These are phyloP conservation scores for Vanrija humicola DNA, from an alignment of 1,284 basidiomycete genomes.

Conservation along the genomic window DNA sequence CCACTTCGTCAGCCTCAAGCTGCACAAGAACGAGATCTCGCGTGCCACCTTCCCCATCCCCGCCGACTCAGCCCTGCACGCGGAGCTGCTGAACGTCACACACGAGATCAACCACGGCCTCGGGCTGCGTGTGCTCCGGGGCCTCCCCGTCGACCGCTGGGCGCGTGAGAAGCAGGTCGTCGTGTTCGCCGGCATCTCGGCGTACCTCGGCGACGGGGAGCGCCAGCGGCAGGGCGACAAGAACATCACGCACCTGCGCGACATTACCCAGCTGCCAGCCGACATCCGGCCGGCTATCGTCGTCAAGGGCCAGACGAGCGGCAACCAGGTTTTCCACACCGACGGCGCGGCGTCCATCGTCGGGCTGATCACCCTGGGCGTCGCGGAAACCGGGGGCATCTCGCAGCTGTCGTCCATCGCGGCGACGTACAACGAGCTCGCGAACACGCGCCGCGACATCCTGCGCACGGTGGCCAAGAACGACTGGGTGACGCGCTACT, in stretches of 20 bases:
- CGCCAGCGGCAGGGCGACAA: conserved; percentile 17
- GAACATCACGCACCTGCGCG: conserved; percentile 25
- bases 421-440: conserved; percentile 25
- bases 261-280: conserved; percentile 23
- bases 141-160: conserved; percentile 26
- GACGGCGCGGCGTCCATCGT: conserved; percentile 11
- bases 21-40: conserved; percentile 19
- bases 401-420: conserved; percentile 25
- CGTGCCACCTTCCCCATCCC: conserved; percentile 23
- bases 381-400: conserved; percentile 24
- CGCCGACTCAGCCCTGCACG: conserved; percentile 11
- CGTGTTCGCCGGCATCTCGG: conserved; percentile 25
- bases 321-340: conserved; percentile 31
- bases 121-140: conserved; percentile 24
- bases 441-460: conserved; percentile 19
- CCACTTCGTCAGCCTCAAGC: conserved; percentile 20
- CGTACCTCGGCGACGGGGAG: conserved; percentile 12
- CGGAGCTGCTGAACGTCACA: conserved; percentile 6
- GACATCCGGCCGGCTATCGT: conserved; percentile 26
- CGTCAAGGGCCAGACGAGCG: conserved; percentile 23
- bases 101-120: conserved; percentile 23
- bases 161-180: conserved; percentile 20
- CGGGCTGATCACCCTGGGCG: conserved; percentile 22
- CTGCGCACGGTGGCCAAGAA: conserved; percentile 21
- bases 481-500: conserved; percentile 14